Evolutionary conservation across 2,329 filamentous ascomycete species (phyloP), one percentile per base, ranked within the genome.

Genomic region (Xylaria sp.): DNA sequence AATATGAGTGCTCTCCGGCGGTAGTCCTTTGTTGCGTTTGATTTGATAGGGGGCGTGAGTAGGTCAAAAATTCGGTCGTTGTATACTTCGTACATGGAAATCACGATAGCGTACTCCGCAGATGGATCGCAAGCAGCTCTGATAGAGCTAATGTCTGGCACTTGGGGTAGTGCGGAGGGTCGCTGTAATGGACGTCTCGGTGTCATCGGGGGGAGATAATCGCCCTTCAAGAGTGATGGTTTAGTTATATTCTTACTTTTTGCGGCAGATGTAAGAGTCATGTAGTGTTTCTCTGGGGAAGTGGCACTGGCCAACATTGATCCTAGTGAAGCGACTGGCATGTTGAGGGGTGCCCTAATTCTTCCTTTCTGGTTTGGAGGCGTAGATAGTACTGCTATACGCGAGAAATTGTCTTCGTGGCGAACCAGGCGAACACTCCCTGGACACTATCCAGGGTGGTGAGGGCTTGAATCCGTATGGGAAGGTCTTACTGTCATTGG

Each of bases 11-110:
- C 90, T 32, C 94, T 89, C n/a, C 96, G 90, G 60, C 90, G 86
- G 71, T 86, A 85, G 67, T 93, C 91, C 74, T 93, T 93, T 2
- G 89, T 91, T 5, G 85, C 85, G 42, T 86, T 86, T 0, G 85
- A 85, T 70, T 87, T 87, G 25, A 84, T 81, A 2, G 88, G 86
- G 0, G 88, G 87, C 0, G 91, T 92, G 0, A 99, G 84, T 0
- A 99, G 88, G 76, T 99, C 96, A 79, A 97, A 98, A 73, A 99
- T 98, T 42, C 94, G 91, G 81, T 99, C 95, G 77, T 99, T 99
- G 83, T 99, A 98, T 1, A 99, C 95, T 80, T 99, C 96, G 80
- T 98, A 98, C 94, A 99, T 99, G 63, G 94, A 97, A 25, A 99
- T 86, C 12, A 99, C 84, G 63, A 99, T 90, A 4, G 92, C 91